phyloP scores from a whole-genome alignment of 768 basidiomycete genomes.

The Calocera cornea region DNA sequence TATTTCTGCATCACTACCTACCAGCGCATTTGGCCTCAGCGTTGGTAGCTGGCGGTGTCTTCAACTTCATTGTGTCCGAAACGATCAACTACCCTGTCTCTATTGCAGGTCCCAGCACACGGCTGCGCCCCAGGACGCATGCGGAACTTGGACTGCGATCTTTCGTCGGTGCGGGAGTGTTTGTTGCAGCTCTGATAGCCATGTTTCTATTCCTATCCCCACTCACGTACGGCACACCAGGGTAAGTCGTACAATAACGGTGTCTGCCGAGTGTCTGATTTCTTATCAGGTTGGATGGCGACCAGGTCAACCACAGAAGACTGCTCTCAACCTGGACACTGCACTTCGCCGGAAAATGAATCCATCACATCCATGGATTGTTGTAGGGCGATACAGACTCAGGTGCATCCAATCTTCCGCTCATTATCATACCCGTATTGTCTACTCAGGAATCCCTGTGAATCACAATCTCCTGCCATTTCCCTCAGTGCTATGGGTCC shows the following conservation, averaged over 20 bases:
- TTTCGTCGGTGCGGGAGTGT: conserved; percentile 41
- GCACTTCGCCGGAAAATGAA: conserved; percentile 48
- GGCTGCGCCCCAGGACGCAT: conserved; percentile 40
- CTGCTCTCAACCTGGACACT: conserved; percentile 84
- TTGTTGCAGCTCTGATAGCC: conserved; percentile 41
- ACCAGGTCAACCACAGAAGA: conserved; percentile 70
- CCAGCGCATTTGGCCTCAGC: conserved; percentile 91
- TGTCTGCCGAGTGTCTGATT: conserved; percentile 10
- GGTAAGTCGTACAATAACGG: conserved; percentile 40
- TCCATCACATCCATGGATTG: neutral
- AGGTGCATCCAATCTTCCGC: too few relatives aligned
- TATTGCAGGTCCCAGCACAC: conserved; percentile 51
- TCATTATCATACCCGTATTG: too few relatives aligned
- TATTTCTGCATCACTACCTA: conserved; percentile 96
- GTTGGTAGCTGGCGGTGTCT: conserved; percentile 78
- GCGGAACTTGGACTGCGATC: conserved; percentile 71
- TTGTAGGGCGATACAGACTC: too few relatives aligned
- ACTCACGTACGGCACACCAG: conserved; percentile 90
- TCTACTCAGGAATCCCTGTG: too few relatives aligned
- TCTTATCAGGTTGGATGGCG: conserved; percentile 56
- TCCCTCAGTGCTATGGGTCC: too few relatives aligned
- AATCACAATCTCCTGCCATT: too few relatives aligned
- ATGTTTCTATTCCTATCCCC: conserved; percentile 70
- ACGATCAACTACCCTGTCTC: conserved; percentile 87
- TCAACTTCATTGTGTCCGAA: conserved; percentile 82